phyloP scores from a whole-genome alignment of 306 rosid species.

The Canavalia ensiformis region DNA sequence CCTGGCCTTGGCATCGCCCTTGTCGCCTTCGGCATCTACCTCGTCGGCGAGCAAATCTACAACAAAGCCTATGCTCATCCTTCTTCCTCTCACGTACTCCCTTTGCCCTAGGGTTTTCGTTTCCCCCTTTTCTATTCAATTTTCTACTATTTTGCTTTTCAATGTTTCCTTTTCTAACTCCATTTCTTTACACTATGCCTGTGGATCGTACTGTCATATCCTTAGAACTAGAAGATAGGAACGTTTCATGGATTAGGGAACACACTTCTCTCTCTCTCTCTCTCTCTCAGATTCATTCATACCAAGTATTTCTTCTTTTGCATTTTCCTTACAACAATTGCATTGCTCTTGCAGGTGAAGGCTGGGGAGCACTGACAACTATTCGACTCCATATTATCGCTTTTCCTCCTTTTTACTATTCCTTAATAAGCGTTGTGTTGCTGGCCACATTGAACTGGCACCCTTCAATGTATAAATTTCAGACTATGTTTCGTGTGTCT shows the following conservation, averaged over 20 bases:
- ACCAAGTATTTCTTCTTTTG: background rate
- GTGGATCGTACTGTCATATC: too few species aligned
- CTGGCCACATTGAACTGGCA: constrained; percentile 7
- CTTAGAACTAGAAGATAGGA: too few species aligned
- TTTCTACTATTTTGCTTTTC: background rate
- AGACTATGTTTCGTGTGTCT: constrained; percentile 23
- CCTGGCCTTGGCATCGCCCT: constrained; percentile 95
- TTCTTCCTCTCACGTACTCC: constrained; percentile 11
- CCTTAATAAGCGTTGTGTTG: constrained; percentile 29
- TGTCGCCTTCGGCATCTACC: constrained; percentile 89
- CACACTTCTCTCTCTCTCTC: too few species aligned
- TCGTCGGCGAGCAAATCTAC: constrained; percentile 88
- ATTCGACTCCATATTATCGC: constrained; percentile 19
- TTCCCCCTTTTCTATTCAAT: too few species aligned
- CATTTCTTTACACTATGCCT: too few species aligned
- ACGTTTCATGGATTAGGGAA: too few species aligned
- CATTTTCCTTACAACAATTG: background rate
- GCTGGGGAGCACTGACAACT: constrained; percentile 44
- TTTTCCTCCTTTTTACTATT: constrained; percentile 16
- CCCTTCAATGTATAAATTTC: constrained; percentile 27
- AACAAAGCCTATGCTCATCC: constrained; percentile 51
- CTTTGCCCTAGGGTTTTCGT: too few species aligned
- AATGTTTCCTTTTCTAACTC: too few species aligned
- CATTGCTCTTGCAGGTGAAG: constrained; percentile 54
- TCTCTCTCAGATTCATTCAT: too few species aligned